Evolutionary conservation across 805 yeast species (phyloP).

Genomic region (Cyberlindnera petersonii): DNA sequence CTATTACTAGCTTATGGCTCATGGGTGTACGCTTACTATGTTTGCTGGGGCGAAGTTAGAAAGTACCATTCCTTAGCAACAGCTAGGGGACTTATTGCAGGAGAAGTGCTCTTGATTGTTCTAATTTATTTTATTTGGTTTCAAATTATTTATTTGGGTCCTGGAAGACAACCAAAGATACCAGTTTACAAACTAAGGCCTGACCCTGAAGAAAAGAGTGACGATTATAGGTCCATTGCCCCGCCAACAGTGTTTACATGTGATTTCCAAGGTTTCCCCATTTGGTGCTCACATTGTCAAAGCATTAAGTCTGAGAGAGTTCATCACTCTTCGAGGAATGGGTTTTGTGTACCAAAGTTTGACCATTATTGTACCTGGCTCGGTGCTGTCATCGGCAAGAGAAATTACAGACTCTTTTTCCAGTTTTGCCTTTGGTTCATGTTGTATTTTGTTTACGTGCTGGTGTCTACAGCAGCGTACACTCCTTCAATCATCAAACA

Average conservation of each 20-base stretch:
- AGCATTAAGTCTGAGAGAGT: slow-evolving; percentile 63
- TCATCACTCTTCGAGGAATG: slow-evolving; percentile 59
- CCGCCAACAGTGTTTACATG: slow-evolving; percentile 64
- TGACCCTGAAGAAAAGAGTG: slow-evolving; percentile 20
- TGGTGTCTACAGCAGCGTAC: slow-evolving; percentile 36
- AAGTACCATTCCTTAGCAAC: slow-evolving; percentile 25
- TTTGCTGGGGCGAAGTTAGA: slow-evolving; percentile 30
- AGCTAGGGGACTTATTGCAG: slow-evolving; percentile 33
- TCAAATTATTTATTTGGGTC: slow-evolving; percentile 46
- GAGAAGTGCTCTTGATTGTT: slow-evolving; percentile 28
- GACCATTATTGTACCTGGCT: slow-evolving; percentile 86
- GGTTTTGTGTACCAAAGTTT: slow-evolving; percentile 62
- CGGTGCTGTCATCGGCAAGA: slow-evolving; percentile 65
- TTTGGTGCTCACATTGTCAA: slow-evolving; percentile 67
- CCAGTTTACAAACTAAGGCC: slow-evolving; percentile 34
- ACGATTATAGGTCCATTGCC: slow-evolving; percentile 25
- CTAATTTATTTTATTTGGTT: slow-evolving; percentile 40
- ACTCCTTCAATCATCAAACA: slow-evolving; percentile 18
- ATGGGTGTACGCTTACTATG: slow-evolving; percentile 25
- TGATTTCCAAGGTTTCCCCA: slow-evolving; percentile 69
- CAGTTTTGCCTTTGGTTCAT: slow-evolving; percentile 43
- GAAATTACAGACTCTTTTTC: slow-evolving; percentile 58
- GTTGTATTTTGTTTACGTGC: slow-evolving; percentile 35
- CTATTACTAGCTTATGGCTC: slow-evolving; percentile 19
- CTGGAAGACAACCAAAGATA: slow-evolving; percentile 46